Conservation (phyloP, 139 green algal species). For the Coelastrella sp. region DNA sequence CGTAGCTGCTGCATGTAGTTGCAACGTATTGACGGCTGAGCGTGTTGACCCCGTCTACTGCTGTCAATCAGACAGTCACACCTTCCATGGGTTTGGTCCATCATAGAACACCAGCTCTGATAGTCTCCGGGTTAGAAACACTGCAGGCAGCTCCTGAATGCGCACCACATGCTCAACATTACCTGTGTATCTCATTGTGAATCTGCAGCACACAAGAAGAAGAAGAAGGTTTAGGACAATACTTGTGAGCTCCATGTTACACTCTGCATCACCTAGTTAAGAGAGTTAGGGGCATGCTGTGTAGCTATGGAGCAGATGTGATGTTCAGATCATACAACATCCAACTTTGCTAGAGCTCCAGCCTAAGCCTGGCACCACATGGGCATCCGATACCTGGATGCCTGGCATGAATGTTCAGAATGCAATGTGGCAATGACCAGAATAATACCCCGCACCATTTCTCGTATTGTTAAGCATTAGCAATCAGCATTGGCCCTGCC, state of each 20-base stretch:
- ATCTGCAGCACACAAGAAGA: neutral
- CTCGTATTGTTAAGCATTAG: too few relatives aligned
- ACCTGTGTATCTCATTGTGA: slow-evolving; percentile 11
- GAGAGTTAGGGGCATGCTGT: neutral
- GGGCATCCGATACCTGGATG: too few relatives aligned
- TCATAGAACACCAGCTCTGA: slow-evolving; percentile 46
- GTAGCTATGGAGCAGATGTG: neutral
- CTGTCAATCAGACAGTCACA: neutral
- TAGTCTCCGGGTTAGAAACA: slow-evolving; percentile 37
- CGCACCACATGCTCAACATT: slow-evolving; percentile 4
- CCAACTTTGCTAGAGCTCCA: too few relatives aligned
- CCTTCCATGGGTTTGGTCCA: slow-evolving; percentile 42
- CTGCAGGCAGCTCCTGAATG: slow-evolving; percentile 51
- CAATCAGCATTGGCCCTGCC: too few relatives aligned
- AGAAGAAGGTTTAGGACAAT: too few relatives aligned
- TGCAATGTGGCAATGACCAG: too few relatives aligned
- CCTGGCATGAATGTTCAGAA: too few relatives aligned
- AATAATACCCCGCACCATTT: too few relatives aligned
- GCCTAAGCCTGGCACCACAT: too few relatives aligned
- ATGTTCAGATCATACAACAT: neutral
- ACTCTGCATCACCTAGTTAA: neutral
- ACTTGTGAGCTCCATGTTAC: too few relatives aligned
- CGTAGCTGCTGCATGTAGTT: neutral
- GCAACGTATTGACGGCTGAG: neutral
- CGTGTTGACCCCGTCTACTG: neutral